phyloP scores from a whole-genome alignment of 768 basidiomycete species.

The Podaxis pistillaris region DNA sequence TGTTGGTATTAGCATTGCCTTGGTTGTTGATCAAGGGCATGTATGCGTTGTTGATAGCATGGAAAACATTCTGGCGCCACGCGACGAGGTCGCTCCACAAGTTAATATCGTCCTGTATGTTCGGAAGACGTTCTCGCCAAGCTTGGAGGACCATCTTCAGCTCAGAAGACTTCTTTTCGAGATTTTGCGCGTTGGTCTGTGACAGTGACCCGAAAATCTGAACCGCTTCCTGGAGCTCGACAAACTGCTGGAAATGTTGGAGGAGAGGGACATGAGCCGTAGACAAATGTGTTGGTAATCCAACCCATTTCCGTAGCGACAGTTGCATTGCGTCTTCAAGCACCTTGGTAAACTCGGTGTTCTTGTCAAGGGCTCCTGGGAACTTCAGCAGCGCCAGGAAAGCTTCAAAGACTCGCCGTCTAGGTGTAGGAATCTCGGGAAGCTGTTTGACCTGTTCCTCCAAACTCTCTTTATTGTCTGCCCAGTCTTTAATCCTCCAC shows the following conservation, averaged over 20 bases:
- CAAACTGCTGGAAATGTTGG: constrained; percentile 98
- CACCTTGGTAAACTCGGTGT: constrained; percentile 81
- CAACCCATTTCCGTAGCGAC: constrained; percentile 93
- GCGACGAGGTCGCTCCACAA: constrained; percentile 99
- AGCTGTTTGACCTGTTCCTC: constrained; percentile 81
- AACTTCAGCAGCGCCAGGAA: constrained; percentile 86
- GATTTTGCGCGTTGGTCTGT: constrained; percentile 79
- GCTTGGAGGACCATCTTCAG: constrained; percentile 95
- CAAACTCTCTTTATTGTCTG: constrained; percentile 69
- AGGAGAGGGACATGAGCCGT: constrained; percentile 92
- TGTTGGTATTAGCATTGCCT: constrained; percentile 45
- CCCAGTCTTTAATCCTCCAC: constrained; percentile 94
- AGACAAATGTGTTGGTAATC: constrained; percentile 81
- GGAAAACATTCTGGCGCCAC: constrained; percentile 98
- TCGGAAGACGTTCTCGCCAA: constrained; percentile 96
- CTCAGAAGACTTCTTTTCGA: constrained; percentile 94
- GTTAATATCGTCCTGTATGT: constrained; percentile 94
- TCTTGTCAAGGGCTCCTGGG: constrained; percentile 80
- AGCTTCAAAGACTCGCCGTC: constrained; percentile 96
- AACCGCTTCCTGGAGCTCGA: constrained; percentile 94
- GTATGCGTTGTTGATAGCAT: constrained; percentile 94
- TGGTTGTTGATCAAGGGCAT: constrained; percentile 82
- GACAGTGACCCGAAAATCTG: constrained; percentile 92
- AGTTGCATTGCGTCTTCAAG: constrained; percentile 97
- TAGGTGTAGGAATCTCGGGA: constrained; percentile 87